Base-by-base conservation (phyloP, 2,329 filamentous ascomycete genomes). In the Rutstroemia sp. region DNA sequence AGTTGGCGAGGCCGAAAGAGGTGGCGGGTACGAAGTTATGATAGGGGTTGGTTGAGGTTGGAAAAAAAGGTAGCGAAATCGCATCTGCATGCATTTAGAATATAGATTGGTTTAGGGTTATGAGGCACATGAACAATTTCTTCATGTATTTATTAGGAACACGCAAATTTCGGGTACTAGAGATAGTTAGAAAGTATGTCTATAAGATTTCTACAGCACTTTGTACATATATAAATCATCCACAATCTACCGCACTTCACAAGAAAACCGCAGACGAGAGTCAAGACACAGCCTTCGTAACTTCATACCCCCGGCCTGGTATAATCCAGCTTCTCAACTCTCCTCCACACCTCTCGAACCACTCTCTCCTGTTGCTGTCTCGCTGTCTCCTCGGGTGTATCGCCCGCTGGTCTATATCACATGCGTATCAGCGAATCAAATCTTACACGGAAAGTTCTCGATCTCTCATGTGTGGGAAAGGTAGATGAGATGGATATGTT, bases 341-440 rank as follows among this genome's bases (percentile, higher is more conserved):
- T 76, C 61, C 78, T 79, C 87, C 88, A 91, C 1, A 88, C 83
- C 64, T 89, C 86, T 45, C 86, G 75, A 2, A 89, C 84, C 0
- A 84, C 80, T 57, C 87, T 75, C 63, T 89, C 86, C 64, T 91
- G 88, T 8, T 78, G 76, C 65, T 89, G 74, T 16, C 84, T 77
- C 6, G 77, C 86, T 2, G 82, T 84, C 65, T 90, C 87, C 0
- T 70, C 77, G 2, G 72, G 68, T 2, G 79, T 80, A 19, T 82
- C 75, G 0, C 84, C 85, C 38, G 85, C 86, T 4, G 87, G 84
- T 51, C 53, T 55, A 21, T 44, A 44, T 46, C 23, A 14, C 7
- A 23, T 23, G 14, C 44, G 17, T 25, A 25, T 46, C 16, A 25
- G 44, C 19, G 9, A 46, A 12, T 46, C 16, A 10, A 27, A 5